Percentiles rank a stretch among this genome's conserved stretches.
phyloP scores from a whole-genome alignment of 106 monocot species.

The Narthecium ossifragum region DNA sequence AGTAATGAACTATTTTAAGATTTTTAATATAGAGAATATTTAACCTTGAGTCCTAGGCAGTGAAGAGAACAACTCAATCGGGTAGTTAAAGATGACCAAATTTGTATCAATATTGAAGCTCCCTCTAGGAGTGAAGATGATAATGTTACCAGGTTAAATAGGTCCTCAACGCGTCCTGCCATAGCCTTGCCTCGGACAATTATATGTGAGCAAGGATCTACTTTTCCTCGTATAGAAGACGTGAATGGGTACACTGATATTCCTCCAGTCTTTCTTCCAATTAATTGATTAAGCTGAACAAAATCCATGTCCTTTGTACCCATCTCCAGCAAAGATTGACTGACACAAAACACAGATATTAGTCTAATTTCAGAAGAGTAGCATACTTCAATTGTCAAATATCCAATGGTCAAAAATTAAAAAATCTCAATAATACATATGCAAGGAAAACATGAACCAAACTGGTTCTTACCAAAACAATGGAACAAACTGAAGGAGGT shows the following conservation, averaged over 20 bases:
- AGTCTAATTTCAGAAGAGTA: background rate
- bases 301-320: constrained; percentile 98
- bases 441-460: background rate
- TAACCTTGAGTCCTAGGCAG: too few species aligned
- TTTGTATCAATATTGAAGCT: too few species aligned
- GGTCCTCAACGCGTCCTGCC: constrained; percentile 68
- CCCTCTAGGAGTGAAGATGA: background rate
- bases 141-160: constrained; percentile 77
- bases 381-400: background rate
- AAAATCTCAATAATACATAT: background rate
- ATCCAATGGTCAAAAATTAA: background rate
- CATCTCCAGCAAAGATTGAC: constrained; percentile 99
- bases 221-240: constrained; percentile 76
- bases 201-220: constrained; percentile 71
- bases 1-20: too few species aligned
- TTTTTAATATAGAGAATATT: too few species aligned
- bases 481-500: constrained; percentile 78
- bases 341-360: constrained; percentile 26
- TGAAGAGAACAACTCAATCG: too few species aligned
- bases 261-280: constrained; percentile 97
- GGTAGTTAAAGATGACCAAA: too few species aligned
- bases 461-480: constrained; percentile 74
- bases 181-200: constrained; percentile 93
- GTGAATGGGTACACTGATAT: constrained; percentile 97
- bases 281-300: constrained; percentile 92